Evolutionary conservation across 805 yeast species (phyloP), one percentile per base, ranked within the genome.

Genomic region (Lachancea sp.): DNA sequence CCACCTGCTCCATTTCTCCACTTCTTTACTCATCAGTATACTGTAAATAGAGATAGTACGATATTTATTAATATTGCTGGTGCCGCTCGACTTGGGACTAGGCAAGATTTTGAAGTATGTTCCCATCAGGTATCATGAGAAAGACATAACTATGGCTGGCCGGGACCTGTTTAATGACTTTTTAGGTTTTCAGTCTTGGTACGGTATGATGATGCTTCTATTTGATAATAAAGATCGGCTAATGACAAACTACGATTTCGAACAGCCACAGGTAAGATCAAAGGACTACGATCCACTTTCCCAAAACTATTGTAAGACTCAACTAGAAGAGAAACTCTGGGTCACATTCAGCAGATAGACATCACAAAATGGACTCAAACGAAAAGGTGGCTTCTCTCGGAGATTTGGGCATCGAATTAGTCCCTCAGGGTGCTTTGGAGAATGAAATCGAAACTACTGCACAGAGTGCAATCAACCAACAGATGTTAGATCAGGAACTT

Each of bases 371-470:
- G 23, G 18, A 4, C n/a, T 18, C 36, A 31, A 28, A 29, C 6
- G 25, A 19, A 6, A 24, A 25, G 13, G 43, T 43, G 20, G 46
- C 48, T 13, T 52, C 58, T 1, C 52, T 72, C 24, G 55, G 59
- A 17, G 55, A 63, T 2, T 50, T 75, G 16, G 79, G 77, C 1
- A 78, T 84, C 21, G 69, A 69, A 51, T 66, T 86, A 3, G 78
- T 87, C 43, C 88, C 84, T 51, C 97, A 92, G 59, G 78, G 75
- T 39, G 78, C 80, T 7, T 61, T 90, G n/a, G 98, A 89, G 54
- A 65, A 75, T 34, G 68, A 74, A 42, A 80, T 90, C 24, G 86
- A 87, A 13, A 67, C 69, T 24, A 67, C 75, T 61, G 95, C 96
- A 0, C 78, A 79, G 45, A 65, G 67, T 40, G 76, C 75, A 3